Evolutionary conservation across 306 rosid genomes (phyloP).

Genomic region (Pachyrhizus erosus): DNA sequence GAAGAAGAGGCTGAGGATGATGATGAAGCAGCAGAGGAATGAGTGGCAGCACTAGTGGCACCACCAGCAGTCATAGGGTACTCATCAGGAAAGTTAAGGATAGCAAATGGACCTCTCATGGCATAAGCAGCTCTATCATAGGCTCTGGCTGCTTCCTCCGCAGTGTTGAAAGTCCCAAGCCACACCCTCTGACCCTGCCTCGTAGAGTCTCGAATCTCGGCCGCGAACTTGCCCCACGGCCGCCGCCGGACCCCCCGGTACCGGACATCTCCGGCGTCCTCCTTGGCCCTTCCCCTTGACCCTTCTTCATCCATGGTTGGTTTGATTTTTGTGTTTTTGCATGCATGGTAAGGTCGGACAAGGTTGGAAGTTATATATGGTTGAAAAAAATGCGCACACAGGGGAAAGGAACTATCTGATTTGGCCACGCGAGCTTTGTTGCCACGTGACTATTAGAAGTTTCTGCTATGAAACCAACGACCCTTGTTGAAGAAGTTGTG

Average conservation of each 20-base stretch:
- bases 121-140: constrained; percentile 85
- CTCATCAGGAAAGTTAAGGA: constrained; percentile 82
- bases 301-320: constrained; percentile 43
- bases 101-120: constrained; percentile 87
- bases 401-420: neutral
- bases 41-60: constrained; percentile 28
- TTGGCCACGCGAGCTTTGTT: constrained; percentile 35
- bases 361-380: constrained; percentile 41
- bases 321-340: constrained; percentile 3
- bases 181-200: constrained; percentile 77
- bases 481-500: constrained; percentile 22
- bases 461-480: constrained; percentile 37
- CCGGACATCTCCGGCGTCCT: constrained; percentile 47
- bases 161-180: constrained; percentile 90
- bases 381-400: constrained; percentile 25
- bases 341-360: constrained; percentile 51
- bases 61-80: constrained; percentile 46
- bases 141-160: constrained; percentile 95
- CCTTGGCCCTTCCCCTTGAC: constrained; percentile 44
- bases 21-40: constrained; percentile 40
- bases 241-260: constrained; percentile 81
- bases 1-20: constrained; percentile 48
- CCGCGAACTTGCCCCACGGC: constrained; percentile 94
- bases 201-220: constrained; percentile 86
- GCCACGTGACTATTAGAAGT: constrained; percentile 52